phyloP scores from a whole-genome alignment of 768 basidiomycete genomes.

The Artomyces pyxidatus region DNA sequence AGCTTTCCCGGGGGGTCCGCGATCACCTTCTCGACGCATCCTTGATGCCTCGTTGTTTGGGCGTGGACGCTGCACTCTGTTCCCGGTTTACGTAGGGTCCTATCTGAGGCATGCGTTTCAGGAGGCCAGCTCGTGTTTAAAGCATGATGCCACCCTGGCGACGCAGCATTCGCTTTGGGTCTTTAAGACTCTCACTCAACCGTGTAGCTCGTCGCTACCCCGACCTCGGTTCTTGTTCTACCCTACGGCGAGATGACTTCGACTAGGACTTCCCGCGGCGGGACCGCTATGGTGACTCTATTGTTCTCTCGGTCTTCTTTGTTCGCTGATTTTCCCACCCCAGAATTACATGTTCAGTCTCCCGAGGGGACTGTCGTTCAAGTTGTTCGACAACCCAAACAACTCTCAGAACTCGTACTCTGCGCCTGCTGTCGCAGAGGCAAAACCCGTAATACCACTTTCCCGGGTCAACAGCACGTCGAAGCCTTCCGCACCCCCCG shows the following conservation, averaged over 20 bases:
- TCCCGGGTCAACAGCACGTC: background rate
- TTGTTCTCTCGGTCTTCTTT: background rate
- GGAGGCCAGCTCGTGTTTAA: slow-evolving; percentile 11
- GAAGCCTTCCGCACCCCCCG: background rate
- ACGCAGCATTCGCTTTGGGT: slow-evolving; percentile 1
- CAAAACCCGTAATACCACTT: background rate
- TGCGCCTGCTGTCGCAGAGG: background rate
- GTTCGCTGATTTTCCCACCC: slow-evolving; percentile 3
- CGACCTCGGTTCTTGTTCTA: slow-evolving; percentile 2
- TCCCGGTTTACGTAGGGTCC: slow-evolving; percentile 1
- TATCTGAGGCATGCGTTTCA: background rate
- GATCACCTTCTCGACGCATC: no score
- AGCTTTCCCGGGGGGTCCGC: no score
- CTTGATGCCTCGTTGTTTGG: no score
- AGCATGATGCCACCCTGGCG: slow-evolving; percentile 9
- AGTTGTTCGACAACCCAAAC: background rate
- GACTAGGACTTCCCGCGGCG: slow-evolving; percentile 12
- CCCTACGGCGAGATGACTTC: slow-evolving; percentile 7
- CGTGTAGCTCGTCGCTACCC: slow-evolving; percentile 7
- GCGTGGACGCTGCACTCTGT: background rate
- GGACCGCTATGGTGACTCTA: slow-evolving; percentile 11
- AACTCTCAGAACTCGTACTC: background rate
- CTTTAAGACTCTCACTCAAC: slow-evolving; percentile 14
- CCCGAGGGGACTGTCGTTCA: slow-evolving; percentile 3
- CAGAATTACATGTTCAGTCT: slow-evolving; percentile 14